phyloP scores from a whole-genome alignment of 805 yeast species.

The Metschnikowia bowlesiae region DNA sequence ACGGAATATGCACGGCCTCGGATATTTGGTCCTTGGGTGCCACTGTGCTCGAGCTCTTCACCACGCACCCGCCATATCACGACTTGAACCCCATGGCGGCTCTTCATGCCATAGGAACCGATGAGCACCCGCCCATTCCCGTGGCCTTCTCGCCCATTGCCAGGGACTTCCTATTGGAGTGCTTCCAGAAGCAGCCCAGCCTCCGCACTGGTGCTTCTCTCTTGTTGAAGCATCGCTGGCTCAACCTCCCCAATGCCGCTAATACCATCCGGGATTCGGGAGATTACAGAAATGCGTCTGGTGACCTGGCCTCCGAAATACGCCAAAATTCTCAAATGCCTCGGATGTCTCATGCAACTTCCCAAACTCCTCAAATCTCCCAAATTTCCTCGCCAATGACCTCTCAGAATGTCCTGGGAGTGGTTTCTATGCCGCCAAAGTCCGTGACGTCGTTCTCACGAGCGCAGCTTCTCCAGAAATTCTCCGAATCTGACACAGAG shows the following conservation, averaged over 20 bases:
- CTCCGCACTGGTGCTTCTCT: slow-evolving; percentile 52
- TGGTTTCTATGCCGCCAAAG: neutral
- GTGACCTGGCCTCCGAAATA: no score
- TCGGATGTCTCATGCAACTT: no score
- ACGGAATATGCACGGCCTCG: slow-evolving; percentile 82
- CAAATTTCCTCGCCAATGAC: no score
- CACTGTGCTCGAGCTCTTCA: slow-evolving; percentile 81
- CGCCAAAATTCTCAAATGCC: no score
- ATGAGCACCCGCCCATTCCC: slow-evolving; percentile 69
- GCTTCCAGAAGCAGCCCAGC: slow-evolving; percentile 68
- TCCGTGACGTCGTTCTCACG: slow-evolving; percentile 14
- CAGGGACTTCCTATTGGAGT: slow-evolving; percentile 57
- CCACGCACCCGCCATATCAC: slow-evolving; percentile 85
- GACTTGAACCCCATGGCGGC: slow-evolving; percentile 74
- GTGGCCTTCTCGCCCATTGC: slow-evolving; percentile 38
- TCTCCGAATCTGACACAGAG: slow-evolving; percentile 20
- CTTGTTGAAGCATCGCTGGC: slow-evolving; percentile 61
- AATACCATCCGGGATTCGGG: neutral
- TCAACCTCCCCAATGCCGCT: slow-evolving; percentile 17
- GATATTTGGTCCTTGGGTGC: slow-evolving; percentile 96
- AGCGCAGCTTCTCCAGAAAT: slow-evolving; percentile 28
- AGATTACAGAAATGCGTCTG: no score
- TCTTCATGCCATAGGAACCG: slow-evolving; percentile 76
- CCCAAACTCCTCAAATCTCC: no score
- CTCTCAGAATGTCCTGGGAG: neutral